Evolutionary conservation across 768 basidiomycete species (phyloP).

Genomic region (Myochromella boudieri): DNA sequence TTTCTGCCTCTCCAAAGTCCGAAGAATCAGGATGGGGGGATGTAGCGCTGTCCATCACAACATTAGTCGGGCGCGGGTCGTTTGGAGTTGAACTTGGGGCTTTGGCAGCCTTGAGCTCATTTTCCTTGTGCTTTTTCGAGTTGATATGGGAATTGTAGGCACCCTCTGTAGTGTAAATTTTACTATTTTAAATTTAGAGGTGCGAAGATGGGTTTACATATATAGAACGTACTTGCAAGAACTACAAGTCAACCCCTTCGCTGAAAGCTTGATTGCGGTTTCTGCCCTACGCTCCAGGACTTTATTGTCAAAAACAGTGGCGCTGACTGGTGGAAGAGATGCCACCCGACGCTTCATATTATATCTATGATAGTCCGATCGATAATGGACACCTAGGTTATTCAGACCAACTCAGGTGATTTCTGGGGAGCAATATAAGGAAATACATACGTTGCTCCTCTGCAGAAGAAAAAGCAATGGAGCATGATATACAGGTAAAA

Average conservation of each 20-base stretch:
- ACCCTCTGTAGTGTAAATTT: conserved; percentile 86
- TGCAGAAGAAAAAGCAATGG: conserved; percentile 80
- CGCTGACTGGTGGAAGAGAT: conserved; percentile 80
- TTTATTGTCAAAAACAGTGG: conserved; percentile 81
- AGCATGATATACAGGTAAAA: conserved; percentile 90
- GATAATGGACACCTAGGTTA: conserved; percentile 75
- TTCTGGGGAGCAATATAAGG: not conserved
- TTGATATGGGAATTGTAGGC: conserved; percentile 84
- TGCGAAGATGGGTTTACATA: not conserved
- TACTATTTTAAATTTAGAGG: conserved; percentile 45
- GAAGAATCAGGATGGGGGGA: conserved; percentile 7
- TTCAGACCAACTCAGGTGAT: conserved; percentile 10
- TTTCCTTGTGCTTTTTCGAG: conserved; percentile 89
- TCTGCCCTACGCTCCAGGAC: conserved; percentile 77
- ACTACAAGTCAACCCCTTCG: conserved; percentile 64
- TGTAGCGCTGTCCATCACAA: conserved; percentile 1
- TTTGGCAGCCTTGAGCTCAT: conserved; percentile 52
- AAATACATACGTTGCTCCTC: conserved; percentile 78
- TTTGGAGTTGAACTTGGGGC: too few species aligned
- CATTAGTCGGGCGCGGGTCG: too few species aligned
- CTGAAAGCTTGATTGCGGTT: conserved; percentile 65
- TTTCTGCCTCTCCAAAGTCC: too few species aligned
- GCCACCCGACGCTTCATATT: conserved; percentile 98
- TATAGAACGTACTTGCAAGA: conserved; percentile 74
- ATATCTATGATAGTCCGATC: conserved; percentile 94